A percentile compares a stretch with the other conserved stretches of the same genome.
Conservation (phyloP, 2,329 filamentous ascomycete species). For the Penicillium concentricum region DNA sequence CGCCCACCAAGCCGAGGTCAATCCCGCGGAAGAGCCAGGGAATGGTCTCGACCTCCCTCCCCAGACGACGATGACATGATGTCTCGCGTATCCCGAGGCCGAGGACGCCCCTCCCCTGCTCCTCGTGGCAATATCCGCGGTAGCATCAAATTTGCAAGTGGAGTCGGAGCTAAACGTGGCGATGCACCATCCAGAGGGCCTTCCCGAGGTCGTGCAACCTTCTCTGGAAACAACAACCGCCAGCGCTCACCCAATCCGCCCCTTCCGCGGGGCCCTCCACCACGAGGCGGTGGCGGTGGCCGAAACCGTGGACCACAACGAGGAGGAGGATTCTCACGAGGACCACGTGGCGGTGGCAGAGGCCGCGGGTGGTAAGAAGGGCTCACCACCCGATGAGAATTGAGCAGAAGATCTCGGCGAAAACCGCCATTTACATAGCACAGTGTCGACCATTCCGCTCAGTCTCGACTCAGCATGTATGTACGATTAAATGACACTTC, state of each 20-base stretch:
- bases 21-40: not conserved
- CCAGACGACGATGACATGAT: conserved; percentile 37
- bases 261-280: conserved; percentile 12
- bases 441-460: not conserved
- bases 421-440: not conserved
- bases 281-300: conserved; percentile 17
- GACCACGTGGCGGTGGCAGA: conserved; percentile 11
- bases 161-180: conserved; percentile 28
- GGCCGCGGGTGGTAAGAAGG: conserved; percentile 14
- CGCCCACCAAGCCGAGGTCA: conserved; percentile 3
- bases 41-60: conserved; percentile 26
- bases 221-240: conserved; percentile 18
- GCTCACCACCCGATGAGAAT: not conserved
- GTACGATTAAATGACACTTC: not conserved
- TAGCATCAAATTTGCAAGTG: conserved; percentile 37
- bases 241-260: conserved; percentile 30
- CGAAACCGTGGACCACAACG: conserved; percentile 8
- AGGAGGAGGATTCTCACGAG: conserved; percentile 14
- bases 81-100: conserved; percentile 22
- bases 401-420: not conserved
- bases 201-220: conserved; percentile 26
- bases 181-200: not conserved
- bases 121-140: conserved; percentile 28
- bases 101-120: conserved; percentile 27
- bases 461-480: not conserved